Conservation (phyloP, 352 stramenopile species). For the Phytophthora melonis region DNA sequence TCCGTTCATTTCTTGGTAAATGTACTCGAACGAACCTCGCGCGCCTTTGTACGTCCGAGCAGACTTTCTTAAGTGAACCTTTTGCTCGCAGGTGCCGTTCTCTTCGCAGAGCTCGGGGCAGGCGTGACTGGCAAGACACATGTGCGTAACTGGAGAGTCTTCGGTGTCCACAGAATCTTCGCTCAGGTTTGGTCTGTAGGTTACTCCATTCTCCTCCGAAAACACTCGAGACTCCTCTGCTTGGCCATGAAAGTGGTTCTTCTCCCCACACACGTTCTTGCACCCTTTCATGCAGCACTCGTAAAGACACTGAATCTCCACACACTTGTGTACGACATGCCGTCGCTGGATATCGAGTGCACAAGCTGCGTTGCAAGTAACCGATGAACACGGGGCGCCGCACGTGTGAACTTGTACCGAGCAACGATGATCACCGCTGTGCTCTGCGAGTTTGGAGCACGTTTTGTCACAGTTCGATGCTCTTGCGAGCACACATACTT, state of each 20-base stretch:
- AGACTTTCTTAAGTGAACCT: constrained; percentile 65
- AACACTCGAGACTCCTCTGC: constrained; percentile 20
- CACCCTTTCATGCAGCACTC: constrained; percentile 60
- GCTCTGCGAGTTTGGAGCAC: constrained; percentile 50
- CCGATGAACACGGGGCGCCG: constrained; percentile 47
- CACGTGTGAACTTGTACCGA: constrained; percentile 67
- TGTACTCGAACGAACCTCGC: constrained; percentile 63
- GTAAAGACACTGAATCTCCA: constrained; percentile 53
- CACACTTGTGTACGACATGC: constrained; percentile 65
- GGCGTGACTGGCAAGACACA: neutral
- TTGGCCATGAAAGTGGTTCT: constrained; percentile 68
- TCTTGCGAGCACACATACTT: constrained; percentile 36
- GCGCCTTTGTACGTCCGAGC: constrained; percentile 57
- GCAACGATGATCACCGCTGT: constrained; percentile 49
- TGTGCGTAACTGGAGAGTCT: neutral
- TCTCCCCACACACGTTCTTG: constrained; percentile 40
- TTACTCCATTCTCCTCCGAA: constrained; percentile 33
- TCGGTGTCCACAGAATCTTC: neutral
- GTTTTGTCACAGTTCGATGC: constrained; percentile 57
- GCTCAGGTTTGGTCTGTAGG: neutral
- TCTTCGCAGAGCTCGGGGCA: neutral
- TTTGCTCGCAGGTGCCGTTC: constrained; percentile 65
- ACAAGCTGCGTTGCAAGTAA: constrained; percentile 46
- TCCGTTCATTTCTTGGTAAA: constrained; percentile 51
- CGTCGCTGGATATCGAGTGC: constrained; percentile 53